phyloP scores from a whole-genome alignment of 306 rosid genomes.

The Acmispon strigosus region DNA sequence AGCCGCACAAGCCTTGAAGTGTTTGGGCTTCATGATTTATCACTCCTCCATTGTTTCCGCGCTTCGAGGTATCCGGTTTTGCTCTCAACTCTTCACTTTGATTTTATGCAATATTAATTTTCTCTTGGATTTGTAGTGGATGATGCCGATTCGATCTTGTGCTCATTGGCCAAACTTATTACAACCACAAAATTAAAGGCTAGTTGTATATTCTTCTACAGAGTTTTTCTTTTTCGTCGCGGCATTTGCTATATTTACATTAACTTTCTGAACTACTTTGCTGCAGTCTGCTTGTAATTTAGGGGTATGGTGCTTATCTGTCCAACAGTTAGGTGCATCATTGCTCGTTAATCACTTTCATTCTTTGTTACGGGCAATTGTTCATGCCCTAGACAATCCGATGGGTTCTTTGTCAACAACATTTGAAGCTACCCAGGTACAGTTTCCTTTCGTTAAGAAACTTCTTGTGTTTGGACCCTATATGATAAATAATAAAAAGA shows the following conservation, averaged over 20 bases:
- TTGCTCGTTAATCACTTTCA: constrained; percentile 40
- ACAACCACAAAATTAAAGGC: constrained; percentile 68
- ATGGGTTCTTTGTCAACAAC: constrained; percentile 83
- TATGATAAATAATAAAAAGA: neutral
- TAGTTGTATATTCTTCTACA: neutral
- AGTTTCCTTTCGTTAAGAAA: neutral
- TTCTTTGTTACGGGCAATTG: constrained; percentile 50
- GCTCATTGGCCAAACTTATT: constrained; percentile 48
- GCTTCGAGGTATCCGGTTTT: constrained; percentile 36
- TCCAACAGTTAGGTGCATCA: constrained; percentile 51
- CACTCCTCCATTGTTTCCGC: constrained; percentile 49
- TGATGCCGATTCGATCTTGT: constrained; percentile 46
- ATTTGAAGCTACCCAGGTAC: constrained; percentile 85
- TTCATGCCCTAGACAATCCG: constrained; percentile 80
- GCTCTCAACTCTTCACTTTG: neutral
- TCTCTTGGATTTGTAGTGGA: constrained; percentile 36
- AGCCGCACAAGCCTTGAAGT: constrained; percentile 67
- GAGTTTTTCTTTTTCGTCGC: neutral
- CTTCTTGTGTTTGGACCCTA: neutral
- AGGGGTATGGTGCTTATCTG: constrained; percentile 84
- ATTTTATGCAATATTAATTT: neutral
- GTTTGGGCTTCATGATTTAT: constrained; percentile 82
- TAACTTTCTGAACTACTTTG: constrained; percentile 4
- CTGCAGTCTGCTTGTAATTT: constrained; percentile 76
- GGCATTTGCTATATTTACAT: neutral